Percentiles rank a stretch among this genome's conserved stretches.
phyloP scores from a whole-genome alignment of 148 eudicot genomes.

The Camellia granthamiana region DNA sequence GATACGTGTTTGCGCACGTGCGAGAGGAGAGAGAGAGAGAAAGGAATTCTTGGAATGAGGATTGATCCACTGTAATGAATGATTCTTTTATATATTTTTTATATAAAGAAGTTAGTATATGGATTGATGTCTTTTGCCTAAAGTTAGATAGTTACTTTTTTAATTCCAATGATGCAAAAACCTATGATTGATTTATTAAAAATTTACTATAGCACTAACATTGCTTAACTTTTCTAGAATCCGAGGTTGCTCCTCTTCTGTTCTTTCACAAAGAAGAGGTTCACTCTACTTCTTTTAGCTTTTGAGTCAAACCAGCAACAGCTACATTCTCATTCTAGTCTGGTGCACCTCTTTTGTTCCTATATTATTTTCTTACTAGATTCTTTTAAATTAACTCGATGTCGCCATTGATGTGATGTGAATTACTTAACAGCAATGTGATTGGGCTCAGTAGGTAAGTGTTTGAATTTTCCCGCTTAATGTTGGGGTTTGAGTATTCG shows the following conservation, averaged over 20 bases:
- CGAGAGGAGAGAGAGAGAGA: background rate
- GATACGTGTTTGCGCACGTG: conserved; percentile 1
- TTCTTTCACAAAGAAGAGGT: background rate
- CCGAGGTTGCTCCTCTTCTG: conserved; percentile 8
- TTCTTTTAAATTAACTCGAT: no score
- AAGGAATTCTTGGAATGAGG: conserved; percentile 1
- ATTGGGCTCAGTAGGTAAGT: no score
- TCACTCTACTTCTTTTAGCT: background rate
- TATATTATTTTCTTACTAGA: no score
- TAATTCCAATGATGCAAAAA: background rate
- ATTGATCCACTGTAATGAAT: background rate
- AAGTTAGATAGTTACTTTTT: background rate
- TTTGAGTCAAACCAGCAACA: conserved; percentile 7
- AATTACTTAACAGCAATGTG: no score
- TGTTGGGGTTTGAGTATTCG: no score
- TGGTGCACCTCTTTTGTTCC: no score
- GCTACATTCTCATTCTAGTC: background rate
- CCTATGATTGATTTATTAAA: background rate
- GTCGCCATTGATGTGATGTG: no score
- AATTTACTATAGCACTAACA: background rate
- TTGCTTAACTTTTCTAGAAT: conserved; percentile 5
- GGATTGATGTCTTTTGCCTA: conserved; percentile 1
- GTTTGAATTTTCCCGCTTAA: no score
- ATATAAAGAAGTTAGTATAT: background rate
- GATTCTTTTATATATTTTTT: background rate